Base-by-base conservation (phyloP, 2,329 filamentous ascomycete genomes). In the Metarhizium robertsii region DNA sequence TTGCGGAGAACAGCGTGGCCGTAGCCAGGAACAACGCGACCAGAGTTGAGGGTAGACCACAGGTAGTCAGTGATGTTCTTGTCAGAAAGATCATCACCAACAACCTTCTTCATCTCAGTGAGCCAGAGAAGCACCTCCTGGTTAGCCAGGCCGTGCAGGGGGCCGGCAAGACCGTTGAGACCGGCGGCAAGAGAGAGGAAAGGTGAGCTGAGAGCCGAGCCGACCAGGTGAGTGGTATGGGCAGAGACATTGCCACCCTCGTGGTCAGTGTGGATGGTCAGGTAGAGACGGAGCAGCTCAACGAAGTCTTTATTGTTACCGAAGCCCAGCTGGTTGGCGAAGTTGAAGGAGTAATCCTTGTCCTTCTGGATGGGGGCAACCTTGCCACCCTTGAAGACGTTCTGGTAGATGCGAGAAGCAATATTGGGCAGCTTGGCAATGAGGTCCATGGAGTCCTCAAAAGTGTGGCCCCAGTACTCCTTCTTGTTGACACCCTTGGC, bases 321-420 rank as follows among this genome's bases (percentile, higher is more conserved):
- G 74, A 94, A 99, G 69, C 94, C 94, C 67, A 99, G 90, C 85
- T 96, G 91, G 86, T 97, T 97, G 77, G 94, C 92, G 74, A 99
- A 89, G 88, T 99, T 99, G 89, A 87, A 99, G 67, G 87, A 84
- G 81, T 96, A 99, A 74, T 99, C 94, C 88, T 97, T 94, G 80
- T 97, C 92, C 84, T 96, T 95, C 83, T 97, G 87, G 73, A 96
- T 84, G 55, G 91, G 74, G 59, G 90, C 89, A 65, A 99, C 92
- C 87, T 97, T 97, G 79, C 94, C 94, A 71, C 95, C 94, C 86
- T 97, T 96, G 90, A 95, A 99, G 74, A 97, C 87, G 76, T 99
- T 99, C 81, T 95, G 94, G 87, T 99, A 99, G 84, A 99, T 99
- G 79, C 91, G 90, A 61, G 94, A 81, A 62, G 94, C 94, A 69